Evolutionary conservation across 1,284 basidiomycete species (phyloP).

Genomic region (Paramarasmius palmivorus): DNA sequence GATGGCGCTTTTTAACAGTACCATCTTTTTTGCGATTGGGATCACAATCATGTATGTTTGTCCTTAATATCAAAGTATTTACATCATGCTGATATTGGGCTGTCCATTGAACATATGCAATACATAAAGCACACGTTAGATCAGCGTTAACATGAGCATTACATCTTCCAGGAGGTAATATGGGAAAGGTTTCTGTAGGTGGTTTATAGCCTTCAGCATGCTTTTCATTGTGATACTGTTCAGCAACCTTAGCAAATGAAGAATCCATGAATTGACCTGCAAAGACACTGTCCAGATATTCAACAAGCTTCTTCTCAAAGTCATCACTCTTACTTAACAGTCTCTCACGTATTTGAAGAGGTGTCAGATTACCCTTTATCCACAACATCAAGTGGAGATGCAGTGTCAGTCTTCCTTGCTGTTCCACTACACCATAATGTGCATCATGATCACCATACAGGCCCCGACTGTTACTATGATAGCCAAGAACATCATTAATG

Average conservation of each 20-base stretch:
- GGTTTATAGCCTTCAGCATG: no score
- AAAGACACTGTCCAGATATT: slow-evolving; percentile 9
- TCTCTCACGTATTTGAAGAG: slow-evolving; percentile 25
- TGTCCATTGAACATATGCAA: slow-evolving; percentile 6
- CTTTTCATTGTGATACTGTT: neutral
- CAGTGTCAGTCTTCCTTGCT: slow-evolving; percentile 32
- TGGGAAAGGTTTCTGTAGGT: no score
- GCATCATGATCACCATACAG: slow-evolving; percentile 27
- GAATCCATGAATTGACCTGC: slow-evolving; percentile 11
- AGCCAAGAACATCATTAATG: slow-evolving; percentile 23
- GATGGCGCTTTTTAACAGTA: no score
- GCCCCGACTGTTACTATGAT: slow-evolving; percentile 13
- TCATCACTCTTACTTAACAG: slow-evolving; percentile 17
- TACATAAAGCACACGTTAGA: neutral
- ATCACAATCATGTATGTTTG: no score
- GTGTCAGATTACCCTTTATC: slow-evolving; percentile 24
- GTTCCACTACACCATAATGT: slow-evolving; percentile 35
- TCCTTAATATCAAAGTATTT: no score
- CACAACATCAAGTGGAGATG: slow-evolving; percentile 33
- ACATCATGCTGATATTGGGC: slow-evolving; percentile 4
- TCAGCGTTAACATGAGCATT: no score
- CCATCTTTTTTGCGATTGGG: no score
- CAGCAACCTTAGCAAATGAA: neutral
- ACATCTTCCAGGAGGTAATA: no score
- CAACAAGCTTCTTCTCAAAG: neutral